These are phyloP conservation scores for Gossypium schwendimanii DNA, from an alignment of 441 rosid genomes.

Conservation along the genomic window DNA sequence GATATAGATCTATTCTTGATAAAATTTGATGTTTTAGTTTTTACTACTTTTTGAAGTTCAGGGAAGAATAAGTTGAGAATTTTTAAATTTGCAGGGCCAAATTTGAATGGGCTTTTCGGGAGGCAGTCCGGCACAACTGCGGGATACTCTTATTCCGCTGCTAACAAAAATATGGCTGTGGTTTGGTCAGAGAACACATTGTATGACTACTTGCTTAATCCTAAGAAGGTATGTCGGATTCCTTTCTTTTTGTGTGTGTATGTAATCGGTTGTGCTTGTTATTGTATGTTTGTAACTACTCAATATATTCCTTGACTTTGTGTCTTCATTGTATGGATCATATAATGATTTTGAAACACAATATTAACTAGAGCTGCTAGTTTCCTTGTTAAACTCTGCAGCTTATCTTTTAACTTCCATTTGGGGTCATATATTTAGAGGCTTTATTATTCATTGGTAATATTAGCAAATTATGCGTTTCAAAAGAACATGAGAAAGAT, in stretches of 20 bases:
- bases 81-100: not conserved
- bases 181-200: constrained; percentile 58
- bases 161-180: constrained; percentile 63
- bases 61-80: not conserved
- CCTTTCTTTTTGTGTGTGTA: not conserved
- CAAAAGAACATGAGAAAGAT: not conserved
- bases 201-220: constrained; percentile 62
- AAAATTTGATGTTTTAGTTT: not conserved
- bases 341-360: not conserved
- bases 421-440: not conserved
- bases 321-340: not conserved
- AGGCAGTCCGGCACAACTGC: constrained; percentile 4
- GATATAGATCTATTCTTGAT: not conserved
- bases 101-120: constrained; percentile 3
- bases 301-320: not conserved
- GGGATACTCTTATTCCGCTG: constrained; percentile 65
- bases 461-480: not conserved
- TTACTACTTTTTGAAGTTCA: not conserved
- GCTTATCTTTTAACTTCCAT: not conserved
- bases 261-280: not conserved
- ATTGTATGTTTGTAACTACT: not conserved
- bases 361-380: not conserved
- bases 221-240: constrained; percentile 42
- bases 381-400: not conserved
- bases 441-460: not conserved